Percentiles rank a stretch among this genome's conserved stretches.
phyloP scores from a whole-genome alignment of 1,284 basidiomycete species.

The Wallemia ichthyophaga region DNA sequence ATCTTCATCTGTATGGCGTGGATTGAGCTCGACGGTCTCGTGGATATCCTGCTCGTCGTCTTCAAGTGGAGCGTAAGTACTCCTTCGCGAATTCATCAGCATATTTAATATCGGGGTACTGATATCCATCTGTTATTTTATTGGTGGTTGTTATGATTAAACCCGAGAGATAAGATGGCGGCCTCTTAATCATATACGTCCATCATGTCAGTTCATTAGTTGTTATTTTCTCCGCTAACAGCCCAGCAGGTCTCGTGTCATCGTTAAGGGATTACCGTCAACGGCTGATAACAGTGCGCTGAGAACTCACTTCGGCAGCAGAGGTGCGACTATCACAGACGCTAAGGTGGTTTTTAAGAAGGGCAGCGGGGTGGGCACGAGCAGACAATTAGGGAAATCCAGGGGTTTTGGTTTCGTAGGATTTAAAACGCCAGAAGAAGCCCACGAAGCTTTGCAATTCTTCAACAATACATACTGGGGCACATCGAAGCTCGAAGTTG shows the following conservation, averaged over 20 bases:
- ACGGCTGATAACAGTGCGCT: conserved; percentile 37
- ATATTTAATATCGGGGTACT: neutral
- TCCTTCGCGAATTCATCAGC: neutral
- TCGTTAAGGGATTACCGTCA: conserved; percentile 60
- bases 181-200: too few relatives aligned
- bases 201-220: too few relatives aligned
- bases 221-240: neutral
- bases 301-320: conserved; percentile 28
- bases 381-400: conserved; percentile 32
- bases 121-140: neutral
- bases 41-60: neutral
- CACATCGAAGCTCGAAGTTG: conserved; percentile 40
- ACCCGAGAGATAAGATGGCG: neutral
- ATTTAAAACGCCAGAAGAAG: conserved; percentile 52
- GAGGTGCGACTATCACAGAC: conserved; percentile 35
- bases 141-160: neutral
- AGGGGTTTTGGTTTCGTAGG: conserved; percentile 79
- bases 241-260: conserved; percentile 58
- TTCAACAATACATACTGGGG: conserved; percentile 59
- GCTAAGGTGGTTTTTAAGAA: conserved; percentile 46
- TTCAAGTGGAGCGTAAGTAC: neutral
- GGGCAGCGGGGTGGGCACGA: neutral
- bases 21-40: neutral
- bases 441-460: conserved; percentile 42
- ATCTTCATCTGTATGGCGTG: neutral